Conservation (phyloP, 106 monocot species). For the Dioscorea dumetorum region DNA sequence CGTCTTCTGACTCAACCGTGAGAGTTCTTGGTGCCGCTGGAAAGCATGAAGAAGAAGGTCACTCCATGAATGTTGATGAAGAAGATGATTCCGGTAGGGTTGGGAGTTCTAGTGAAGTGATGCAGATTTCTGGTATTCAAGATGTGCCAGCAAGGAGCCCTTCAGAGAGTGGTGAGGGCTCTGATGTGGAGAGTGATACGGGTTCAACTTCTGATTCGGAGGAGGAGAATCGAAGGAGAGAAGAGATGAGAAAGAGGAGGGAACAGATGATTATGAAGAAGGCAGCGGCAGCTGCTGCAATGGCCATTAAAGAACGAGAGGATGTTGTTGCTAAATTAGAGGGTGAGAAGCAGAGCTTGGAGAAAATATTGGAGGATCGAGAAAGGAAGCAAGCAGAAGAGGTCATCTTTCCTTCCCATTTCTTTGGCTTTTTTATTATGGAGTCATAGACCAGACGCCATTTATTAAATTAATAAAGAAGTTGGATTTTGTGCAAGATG, state of each 20-base stretch:
- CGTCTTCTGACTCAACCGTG: too few species aligned
- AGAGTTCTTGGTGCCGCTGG: too few species aligned
- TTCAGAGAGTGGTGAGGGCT: slow-evolving; percentile 15
- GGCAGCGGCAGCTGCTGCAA: slow-evolving; percentile 36
- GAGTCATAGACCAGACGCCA: neutral
- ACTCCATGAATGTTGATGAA: too few species aligned
- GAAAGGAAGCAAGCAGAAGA: slow-evolving; percentile 69
- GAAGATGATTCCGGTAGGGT: too few species aligned
- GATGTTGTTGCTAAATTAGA: slow-evolving; percentile 59
- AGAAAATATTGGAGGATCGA: slow-evolving; percentile 61
- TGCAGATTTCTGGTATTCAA: neutral
- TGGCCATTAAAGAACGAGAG: slow-evolving; percentile 71
- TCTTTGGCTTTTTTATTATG: neutral
- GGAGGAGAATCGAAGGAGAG: slow-evolving; percentile 37
- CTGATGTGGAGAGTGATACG: slow-evolving; percentile 29
- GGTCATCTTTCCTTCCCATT: slow-evolving; percentile 22
- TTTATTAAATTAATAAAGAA: too few species aligned
- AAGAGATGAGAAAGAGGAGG: slow-evolving; percentile 62
- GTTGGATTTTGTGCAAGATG: too few species aligned
- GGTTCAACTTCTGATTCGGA: slow-evolving; percentile 60
- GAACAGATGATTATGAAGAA: slow-evolving; percentile 47
- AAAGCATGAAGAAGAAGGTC: too few species aligned
- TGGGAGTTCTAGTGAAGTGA: too few species aligned
- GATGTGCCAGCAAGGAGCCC: neutral
- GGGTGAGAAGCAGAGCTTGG: slow-evolving; percentile 66